Percentiles rank a stretch among this genome's conserved stretches.
Evolutionary conservation across 139 green algal genomes (phyloP).

Genomic region (Picochlorum sp.): DNA sequence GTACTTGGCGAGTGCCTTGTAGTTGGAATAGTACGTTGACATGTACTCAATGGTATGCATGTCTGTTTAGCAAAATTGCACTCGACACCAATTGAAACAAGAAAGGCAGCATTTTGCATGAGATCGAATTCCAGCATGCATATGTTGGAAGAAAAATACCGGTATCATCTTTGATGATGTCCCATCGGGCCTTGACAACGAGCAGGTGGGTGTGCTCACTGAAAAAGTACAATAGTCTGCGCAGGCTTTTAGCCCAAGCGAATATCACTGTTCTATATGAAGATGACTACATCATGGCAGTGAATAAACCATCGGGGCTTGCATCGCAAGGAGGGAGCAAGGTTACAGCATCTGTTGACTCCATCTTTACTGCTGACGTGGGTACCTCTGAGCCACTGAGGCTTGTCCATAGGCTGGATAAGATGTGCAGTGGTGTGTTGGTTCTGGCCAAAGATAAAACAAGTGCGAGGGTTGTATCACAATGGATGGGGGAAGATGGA

Average conservation of each 20-base stretch:
- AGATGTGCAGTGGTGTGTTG: constrained; percentile 42
- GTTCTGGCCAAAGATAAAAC: constrained; percentile 37
- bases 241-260: not conserved
- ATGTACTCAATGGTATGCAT: no score
- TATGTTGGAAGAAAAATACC: no score
- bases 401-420: constrained; percentile 61
- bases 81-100: no score
- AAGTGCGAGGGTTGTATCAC: constrained; percentile 40
- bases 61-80: no score
- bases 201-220: no score
- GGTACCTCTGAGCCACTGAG: constrained; percentile 15
- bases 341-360: constrained; percentile 22
- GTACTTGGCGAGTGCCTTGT: no score
- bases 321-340: constrained; percentile 38
- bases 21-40: no score
- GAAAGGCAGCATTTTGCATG: no score
- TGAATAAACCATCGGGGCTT: constrained; percentile 62
- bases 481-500: not conserved
- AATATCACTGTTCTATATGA: constrained; percentile 17
- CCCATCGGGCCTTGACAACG: no score
- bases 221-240: no score
- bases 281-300: constrained; percentile 38
- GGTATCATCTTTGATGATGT: no score
- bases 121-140: no score
- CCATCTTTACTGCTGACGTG: constrained; percentile 6